These are phyloP conservation scores for Rhododendron mucronatum DNA, from an alignment of 148 eudicot genomes.

Conservation along the genomic window DNA sequence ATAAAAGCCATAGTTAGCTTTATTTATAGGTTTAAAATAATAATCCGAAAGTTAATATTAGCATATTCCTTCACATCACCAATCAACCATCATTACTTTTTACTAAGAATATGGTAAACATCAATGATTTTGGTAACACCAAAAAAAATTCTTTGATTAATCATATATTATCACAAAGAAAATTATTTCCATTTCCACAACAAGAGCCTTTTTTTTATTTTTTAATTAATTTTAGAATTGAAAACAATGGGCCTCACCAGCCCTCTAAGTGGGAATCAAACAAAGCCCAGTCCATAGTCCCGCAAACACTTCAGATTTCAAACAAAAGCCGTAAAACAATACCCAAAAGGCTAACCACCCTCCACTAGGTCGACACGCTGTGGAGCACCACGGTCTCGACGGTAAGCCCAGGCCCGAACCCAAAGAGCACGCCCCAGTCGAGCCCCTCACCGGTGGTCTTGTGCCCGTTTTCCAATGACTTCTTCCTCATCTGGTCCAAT, in stretches of 20 bases:
- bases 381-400: conserved; percentile 27
- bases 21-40: too few species aligned
- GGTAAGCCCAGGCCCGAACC: conserved; percentile 26
- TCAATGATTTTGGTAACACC: not conserved
- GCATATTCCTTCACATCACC: not conserved
- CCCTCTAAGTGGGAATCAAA: not conserved
- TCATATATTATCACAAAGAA: not conserved
- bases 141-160: not conserved
- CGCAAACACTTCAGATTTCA: not conserved
- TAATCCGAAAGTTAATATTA: not conserved
- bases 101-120: not conserved
- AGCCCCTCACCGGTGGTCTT: conserved; percentile 10
- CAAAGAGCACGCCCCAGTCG: conserved; percentile 21
- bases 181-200: not conserved
- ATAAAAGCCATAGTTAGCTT: not conserved
- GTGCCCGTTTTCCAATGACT: conserved; percentile 13
- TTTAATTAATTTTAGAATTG: not conserved
- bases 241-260: not conserved
- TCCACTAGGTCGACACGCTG: conserved; percentile 4
- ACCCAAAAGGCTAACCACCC: not conserved
- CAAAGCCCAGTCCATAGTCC: not conserved
- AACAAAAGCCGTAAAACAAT: not conserved
- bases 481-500: conserved; percentile 21
- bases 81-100: not conserved
- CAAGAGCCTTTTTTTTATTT: not conserved